Evolutionary conservation across 306 rosid species (phyloP), one percentile per base, ranked within the genome.

Genomic region (Mimosa bimucronata): DNA sequence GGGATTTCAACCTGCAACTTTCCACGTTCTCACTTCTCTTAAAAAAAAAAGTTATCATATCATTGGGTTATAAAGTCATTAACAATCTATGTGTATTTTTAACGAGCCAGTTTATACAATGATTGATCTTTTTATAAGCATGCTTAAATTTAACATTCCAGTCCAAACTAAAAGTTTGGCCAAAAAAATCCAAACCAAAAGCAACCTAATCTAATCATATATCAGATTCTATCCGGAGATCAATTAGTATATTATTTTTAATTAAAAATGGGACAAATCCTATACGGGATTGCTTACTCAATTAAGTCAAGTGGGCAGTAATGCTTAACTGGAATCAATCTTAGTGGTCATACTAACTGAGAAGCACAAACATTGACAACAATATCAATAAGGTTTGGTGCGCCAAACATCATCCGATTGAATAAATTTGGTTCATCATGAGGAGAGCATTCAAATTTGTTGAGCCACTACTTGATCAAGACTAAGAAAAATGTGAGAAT

Each of bases 401-500:
- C 77, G 66, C 74, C 74, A 28, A 62, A 31, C 26, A 19, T 75
- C 4, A 55, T 41, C 76, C 31, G 75, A 31, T 30, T 75, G 53
- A 31, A 7, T 58, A 58, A 58, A 58, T 25, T 58, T 10, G 57
- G 21, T 57, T 55, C 38, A 7, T 71, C 50, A 84, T 82, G 53
- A 46, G 8, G 37, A 37, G 70, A 21, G 6, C 73, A 2, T 80
- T 82, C 73, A 80, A 73, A 58, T 80, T 72, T 74, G 84, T 81
- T 57, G 37, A 83, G 46, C 85, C 15, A 80, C 69, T 53, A 19
- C 9, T 44, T 82, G 75, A 84, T 37, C 58, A 79, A 48, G 70
- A 50, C 68, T 9, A 45, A 57, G 57, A 77, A 65, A 34, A 34
- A 41, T 40, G 15, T 2, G n/a, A 62, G 23, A 31, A 73, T 64